Evolutionary conservation across 2,329 filamentous ascomycete genomes (phyloP), one percentile per base, ranked within the genome.

Genomic region (Bimuria novae-zelandiae): DNA sequence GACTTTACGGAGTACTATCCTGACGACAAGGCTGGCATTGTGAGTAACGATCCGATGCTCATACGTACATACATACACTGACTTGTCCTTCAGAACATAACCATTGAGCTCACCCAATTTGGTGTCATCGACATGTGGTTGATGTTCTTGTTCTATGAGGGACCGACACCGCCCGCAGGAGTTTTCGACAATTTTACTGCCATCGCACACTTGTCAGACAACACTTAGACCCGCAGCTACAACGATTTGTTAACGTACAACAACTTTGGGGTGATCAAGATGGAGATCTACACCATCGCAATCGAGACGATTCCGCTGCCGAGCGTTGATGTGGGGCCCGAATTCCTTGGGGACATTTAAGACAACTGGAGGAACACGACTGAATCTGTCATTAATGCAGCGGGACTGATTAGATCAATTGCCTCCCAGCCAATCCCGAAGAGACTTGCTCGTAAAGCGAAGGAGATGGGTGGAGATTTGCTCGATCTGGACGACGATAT

Each of bases 141-240:
- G 52, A 69, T 88, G 54, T 87, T 87, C 68, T 65, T 84, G 30
- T 87, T 85, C 73, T 87, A 87, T 66, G 82, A 88, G 65, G 85
- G 82, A 1, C 78, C 79, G 0, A 69, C 72, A 45, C 79, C 79
- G 0, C 83, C 84, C 0, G 63, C 72, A 1, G 79, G 75, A 7
- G 77, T 82, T 2, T 87, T 88, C 51, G 75, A 80, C 55, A 77
- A 78, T 51, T 87, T 87, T 68, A 77, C 79, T 2, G 70, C 71
- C 37, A 76, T 84, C 44, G 60, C 66, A 0, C 75, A 76, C 1
- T 51, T 70, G 2, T 62, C 71, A 25, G 80, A 82, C 63, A 76
- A 69, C 39, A 75, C 74, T 55, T 79, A 80, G 68, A 77, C 77
- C 3, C 79, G 76, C 59, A 76, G 68, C 23, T 81, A 81, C 57